A percentile compares a stretch with the other conserved stretches of the same genome.
Evolutionary conservation across 805 yeast genomes (phyloP).

Genomic region (Starmerella lactis-condensi): DNA sequence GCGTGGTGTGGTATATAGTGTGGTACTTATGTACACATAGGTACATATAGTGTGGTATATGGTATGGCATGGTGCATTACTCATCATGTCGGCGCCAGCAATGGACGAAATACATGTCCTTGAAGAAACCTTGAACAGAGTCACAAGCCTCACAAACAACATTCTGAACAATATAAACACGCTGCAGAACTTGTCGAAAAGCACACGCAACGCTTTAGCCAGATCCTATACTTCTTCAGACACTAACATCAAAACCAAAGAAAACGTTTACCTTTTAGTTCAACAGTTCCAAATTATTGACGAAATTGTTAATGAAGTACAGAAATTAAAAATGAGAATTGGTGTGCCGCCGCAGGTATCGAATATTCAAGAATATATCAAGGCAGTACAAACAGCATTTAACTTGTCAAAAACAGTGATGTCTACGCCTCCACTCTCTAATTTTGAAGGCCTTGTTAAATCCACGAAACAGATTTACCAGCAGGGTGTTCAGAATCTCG

Average conservation of each 20-base stretch:
- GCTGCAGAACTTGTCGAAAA: constrained; percentile 35
- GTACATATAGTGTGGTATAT: no score
- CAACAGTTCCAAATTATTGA: constrained; percentile 18
- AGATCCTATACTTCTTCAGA: constrained; percentile 55
- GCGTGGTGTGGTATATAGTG: not conserved
- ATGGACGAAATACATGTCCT: constrained; percentile 50
- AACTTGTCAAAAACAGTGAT: constrained; percentile 5
- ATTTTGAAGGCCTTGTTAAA: constrained; percentile 12
- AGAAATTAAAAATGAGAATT: constrained; percentile 11
- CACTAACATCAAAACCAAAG: constrained; percentile 21
- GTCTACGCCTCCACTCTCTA: constrained; percentile 14
- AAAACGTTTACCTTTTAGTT: constrained; percentile 16
- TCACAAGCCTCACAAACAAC: constrained; percentile 35
- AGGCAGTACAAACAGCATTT: constrained; percentile 5
- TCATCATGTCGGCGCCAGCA: constrained; percentile 2
- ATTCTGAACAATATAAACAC: constrained; percentile 38
- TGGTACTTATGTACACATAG: not conserved
- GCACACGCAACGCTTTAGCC: constrained; percentile 43
- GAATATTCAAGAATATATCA: constrained; percentile 9
- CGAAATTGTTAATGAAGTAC: constrained; percentile 27
- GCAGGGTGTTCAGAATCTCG: constrained; percentile 7
- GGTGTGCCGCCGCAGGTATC: constrained; percentile 13
- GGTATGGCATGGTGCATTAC: not conserved
- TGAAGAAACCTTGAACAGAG: constrained; percentile 48
- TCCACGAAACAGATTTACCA: constrained; percentile 6